phyloP scores from a whole-genome alignment of 352 stramenopile species.

The Globisporangium spiculum region DNA sequence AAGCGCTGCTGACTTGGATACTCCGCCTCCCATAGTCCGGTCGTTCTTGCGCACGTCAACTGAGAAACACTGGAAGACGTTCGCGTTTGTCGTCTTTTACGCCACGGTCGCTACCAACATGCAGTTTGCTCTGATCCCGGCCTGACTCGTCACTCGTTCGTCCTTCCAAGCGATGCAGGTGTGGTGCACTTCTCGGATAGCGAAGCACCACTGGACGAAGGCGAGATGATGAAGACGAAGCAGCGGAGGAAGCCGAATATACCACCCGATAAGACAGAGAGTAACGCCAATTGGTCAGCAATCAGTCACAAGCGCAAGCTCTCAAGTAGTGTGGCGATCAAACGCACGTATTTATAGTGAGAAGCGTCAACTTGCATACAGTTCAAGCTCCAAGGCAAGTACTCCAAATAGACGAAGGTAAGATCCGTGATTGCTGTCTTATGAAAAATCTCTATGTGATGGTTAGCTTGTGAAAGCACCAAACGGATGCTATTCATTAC shows the following conservation, averaged over 20 bases:
- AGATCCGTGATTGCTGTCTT: background rate
- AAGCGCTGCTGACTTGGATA: constrained; percentile 20
- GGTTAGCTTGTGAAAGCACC: background rate
- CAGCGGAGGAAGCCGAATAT: background rate
- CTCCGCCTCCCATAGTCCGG: constrained; percentile 39
- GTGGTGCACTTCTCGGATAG: background rate
- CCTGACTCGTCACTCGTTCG: background rate
- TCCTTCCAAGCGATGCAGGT: background rate
- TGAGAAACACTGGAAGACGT: background rate
- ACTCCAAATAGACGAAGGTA: constrained; percentile 5
- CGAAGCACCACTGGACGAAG: background rate
- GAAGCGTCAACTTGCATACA: background rate
- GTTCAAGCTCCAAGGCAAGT: background rate
- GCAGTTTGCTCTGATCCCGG: background rate
- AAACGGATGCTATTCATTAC: background rate
- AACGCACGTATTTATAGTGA: constrained; percentile 2
- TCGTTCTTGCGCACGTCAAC: background rate
- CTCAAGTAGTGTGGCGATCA: background rate
- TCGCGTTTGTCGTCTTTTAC: background rate
- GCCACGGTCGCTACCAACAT: constrained; percentile 2
- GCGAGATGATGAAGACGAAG: constrained; percentile 5
- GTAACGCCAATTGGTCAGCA: background rate
- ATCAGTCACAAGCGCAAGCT: background rate
- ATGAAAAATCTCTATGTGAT: background rate
- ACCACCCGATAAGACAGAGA: background rate